Evolutionary conservation across 1,139 yeast species (phyloP), one percentile per base, ranked within the genome.

Genomic region (Protomyces arabidopsidicola): DNA sequence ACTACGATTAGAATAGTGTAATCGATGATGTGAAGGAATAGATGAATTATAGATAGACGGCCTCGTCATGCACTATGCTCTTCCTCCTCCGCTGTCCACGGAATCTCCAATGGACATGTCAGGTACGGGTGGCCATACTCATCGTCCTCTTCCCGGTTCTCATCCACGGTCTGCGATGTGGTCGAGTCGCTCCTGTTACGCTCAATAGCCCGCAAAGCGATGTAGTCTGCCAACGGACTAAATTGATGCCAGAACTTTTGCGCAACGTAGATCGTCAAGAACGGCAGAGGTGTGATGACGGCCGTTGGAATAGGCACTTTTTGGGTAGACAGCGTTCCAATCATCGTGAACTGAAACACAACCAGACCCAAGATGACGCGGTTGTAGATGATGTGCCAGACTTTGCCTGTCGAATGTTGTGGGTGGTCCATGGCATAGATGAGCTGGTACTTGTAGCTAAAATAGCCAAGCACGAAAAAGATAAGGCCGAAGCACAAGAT

Each of bases 341-440:
- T 54, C 39, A 51, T 60, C 34, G 62, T 52, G 31, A 58, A 24
- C 56, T 93, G 98, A 72, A 93, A 88, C 12, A 89, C 74, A 18
- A 86, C 74, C 52, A 88, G 74, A 0, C 96, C 96, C 55, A 87
- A 74, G 60, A 86, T 82, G 2, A 88, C 81, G 68, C 96, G 78
- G 68, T 95, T 80, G 73, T 85, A 84, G 2, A 89, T 86, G 66
- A 88, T 77, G 0, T 95, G 91, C 96, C 95, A 88, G 0, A 88
- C 91, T 70, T 86, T 85, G 2, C 96, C 96, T 0, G 95, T 89
- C 0, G 95, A 87, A 73, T 89, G 96, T 58, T 90, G 95, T 3
- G 93, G 88, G 72, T 89, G 96, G 42, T 88, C 89, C 77, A 86
- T 85, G 0, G 91, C 62, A 72, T 86, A 89, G 68, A 89, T 77